Evolutionary conservation across 768 basidiomycete species (phyloP).

Genomic region (Leccinum uliginosum): DNA sequence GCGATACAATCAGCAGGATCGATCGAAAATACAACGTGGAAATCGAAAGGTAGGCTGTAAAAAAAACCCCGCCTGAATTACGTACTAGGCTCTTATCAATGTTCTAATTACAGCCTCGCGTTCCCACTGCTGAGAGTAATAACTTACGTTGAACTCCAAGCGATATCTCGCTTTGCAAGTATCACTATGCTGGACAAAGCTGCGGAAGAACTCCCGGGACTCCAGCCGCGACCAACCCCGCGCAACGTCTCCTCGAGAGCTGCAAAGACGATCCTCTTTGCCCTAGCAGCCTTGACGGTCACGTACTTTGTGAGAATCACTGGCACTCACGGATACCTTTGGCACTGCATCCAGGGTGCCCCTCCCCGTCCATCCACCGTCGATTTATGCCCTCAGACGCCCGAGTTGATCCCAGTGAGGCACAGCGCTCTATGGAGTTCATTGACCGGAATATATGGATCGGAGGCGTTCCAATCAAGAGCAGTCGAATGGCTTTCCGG

Average conservation of each 20-base stretch:
- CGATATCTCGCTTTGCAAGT: not conserved
- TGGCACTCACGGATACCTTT: slow-evolving; percentile 2
- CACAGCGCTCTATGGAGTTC: slow-evolving; percentile 32
- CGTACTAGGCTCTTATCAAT: not conserved
- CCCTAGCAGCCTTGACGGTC: slow-evolving; percentile 15
- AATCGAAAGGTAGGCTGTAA: not conserved
- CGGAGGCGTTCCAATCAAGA: slow-evolving; percentile 32
- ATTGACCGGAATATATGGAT: slow-evolving; percentile 29
- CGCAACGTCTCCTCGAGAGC: slow-evolving; percentile 6
- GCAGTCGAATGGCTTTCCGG: slow-evolving; percentile 37
- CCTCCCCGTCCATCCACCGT: not conserved
- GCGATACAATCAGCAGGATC: not conserved
- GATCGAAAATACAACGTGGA: not conserved
- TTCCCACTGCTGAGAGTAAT: not conserved
- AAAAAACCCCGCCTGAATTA: no score
- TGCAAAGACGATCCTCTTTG: slow-evolving; percentile 11
- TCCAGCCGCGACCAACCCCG: not conserved
- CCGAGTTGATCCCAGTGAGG: slow-evolving; percentile 31
- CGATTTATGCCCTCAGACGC: slow-evolving; percentile 33
- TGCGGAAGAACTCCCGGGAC: slow-evolving; percentile 11
- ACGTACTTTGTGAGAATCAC: slow-evolving; percentile 9
- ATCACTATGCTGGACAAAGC: slow-evolving; percentile 15
- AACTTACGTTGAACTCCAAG: not conserved
- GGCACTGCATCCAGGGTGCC: not conserved
- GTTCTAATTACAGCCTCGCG: not conserved